phyloP scores from a whole-genome alignment of 352 stramenopile genomes.

The Globisporangium nagaii region DNA sequence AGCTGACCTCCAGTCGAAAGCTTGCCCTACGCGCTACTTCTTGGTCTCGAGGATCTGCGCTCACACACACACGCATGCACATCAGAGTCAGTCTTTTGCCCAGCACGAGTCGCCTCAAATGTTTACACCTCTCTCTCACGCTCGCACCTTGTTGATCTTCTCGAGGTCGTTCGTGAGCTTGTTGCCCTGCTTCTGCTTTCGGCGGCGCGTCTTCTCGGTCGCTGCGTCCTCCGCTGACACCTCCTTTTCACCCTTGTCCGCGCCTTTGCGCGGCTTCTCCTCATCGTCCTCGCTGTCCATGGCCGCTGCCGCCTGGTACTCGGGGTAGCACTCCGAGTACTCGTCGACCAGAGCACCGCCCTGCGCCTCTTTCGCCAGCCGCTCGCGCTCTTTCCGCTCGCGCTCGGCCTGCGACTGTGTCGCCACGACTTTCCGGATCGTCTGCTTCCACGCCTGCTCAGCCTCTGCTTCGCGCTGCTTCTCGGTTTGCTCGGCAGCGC shows the following conservation, averaged over 20 bases:
- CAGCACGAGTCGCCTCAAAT: no score
- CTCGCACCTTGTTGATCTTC: conserved; percentile 74
- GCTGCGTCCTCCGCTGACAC: conserved; percentile 15
- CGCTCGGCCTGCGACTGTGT: conserved; percentile 36
- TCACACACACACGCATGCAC: background rate
- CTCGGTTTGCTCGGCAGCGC: conserved; percentile 37
- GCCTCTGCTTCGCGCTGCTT: conserved; percentile 36
- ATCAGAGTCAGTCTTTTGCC: background rate
- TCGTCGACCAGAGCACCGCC: conserved; percentile 31
- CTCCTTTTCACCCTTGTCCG: conserved; percentile 16
- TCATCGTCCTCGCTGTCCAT: conserved; percentile 70
- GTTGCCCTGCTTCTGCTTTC: conserved; percentile 63
- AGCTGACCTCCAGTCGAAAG: no score
- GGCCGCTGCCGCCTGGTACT: conserved; percentile 28
- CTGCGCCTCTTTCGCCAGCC: conserved; percentile 33
- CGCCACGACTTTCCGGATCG: conserved; percentile 46
- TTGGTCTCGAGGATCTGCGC: conserved; percentile 3
- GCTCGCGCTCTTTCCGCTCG: conserved; percentile 29
- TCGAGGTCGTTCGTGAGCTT: conserved; percentile 64
- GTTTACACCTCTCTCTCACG: no score
- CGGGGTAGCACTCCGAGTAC: conserved; percentile 56
- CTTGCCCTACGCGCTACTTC: no score
- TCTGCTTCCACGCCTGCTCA: conserved; percentile 50
- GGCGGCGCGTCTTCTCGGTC: conserved; percentile 32
- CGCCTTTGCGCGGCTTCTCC: conserved; percentile 25